Evolutionary conservation across 192 early-diverging fungal genomes (phyloP), one percentile per base, ranked within the genome.

Genomic region (Backusella parvicylindrica): DNA sequence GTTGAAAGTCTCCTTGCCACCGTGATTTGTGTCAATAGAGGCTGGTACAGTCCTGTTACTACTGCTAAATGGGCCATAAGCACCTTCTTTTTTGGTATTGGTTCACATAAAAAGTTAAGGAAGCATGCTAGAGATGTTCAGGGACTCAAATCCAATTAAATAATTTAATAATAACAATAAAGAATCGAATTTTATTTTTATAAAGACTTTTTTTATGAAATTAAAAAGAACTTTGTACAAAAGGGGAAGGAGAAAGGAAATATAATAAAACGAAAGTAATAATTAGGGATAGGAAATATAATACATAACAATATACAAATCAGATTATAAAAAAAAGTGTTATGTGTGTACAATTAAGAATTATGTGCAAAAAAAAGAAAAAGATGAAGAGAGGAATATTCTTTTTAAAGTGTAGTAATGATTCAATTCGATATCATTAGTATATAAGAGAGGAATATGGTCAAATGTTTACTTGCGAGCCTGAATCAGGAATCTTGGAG

Each of bases 11-110:
- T 72, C 15, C 23, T 67, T 66, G 76, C 75, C 8, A 35, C 76
- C 13, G 38, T 40, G 0, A 50, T 71, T 23, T 83, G 80, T 47
- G 13, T 74, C 15, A 56, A 41, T 35, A 70, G 82, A 26, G 75
- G 79, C 6, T 80, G 79, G 76, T 76, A 79, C 63, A 64, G 73
- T 26, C 40, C 60, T 11, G 21, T 32, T 12, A 85, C 77, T 28
- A 75, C 70, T 4, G 3, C 50, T n/a, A 74, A 77, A 35, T 85
- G 84, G 84, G 72, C 80, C 5, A 2, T 70, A 11, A 76, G 72
- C 50, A 77, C 72, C 11, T 28, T 81, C 0, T 8, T 81, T 7
- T 64, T 79, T 63, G 84, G 84, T 13, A 18, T 81, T 18, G 36
- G 12, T 6, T 77, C 77, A 18, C 64, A 60, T 23, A 76, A 68